Percentiles rank a stretch among this genome's conserved stretches.
phyloP scores from a whole-genome alignment of 1,284 basidiomycete genomes.

The Apiotrichum porosum region DNA sequence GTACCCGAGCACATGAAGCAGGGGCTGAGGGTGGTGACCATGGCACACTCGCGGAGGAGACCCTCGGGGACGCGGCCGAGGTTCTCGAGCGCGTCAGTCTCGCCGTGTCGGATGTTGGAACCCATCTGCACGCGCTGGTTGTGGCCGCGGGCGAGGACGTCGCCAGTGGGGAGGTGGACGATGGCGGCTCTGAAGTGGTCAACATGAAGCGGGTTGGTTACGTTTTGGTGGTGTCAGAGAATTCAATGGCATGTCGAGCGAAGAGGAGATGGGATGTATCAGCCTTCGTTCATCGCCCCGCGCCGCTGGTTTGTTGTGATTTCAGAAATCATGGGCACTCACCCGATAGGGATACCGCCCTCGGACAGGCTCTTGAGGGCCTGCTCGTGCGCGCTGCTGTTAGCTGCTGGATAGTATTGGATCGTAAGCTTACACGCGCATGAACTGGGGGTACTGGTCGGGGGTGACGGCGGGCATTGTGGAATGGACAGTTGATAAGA shows the following conservation, averaged over 20 bases:
- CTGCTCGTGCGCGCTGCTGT: conserved; percentile 27
- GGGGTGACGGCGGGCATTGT: conserved; percentile 16
- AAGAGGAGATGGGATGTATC: no score
- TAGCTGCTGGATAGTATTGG: neutral
- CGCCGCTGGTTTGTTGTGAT: no score
- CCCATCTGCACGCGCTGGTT: conserved; percentile 36
- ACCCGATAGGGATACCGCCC: conserved; percentile 42
- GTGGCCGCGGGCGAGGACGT: conserved; percentile 29
- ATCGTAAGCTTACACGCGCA: conserved; percentile 20
- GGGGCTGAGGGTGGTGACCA: conserved; percentile 32
- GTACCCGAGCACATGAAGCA: conserved; percentile 35
- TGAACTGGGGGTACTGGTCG: conserved; percentile 25
- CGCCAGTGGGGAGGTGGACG: conserved; percentile 33
- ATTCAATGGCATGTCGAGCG: no score
- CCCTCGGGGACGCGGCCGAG: conserved; percentile 28
- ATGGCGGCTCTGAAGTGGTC: conserved; percentile 22
- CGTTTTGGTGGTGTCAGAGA: no score
- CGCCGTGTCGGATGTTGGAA: conserved; percentile 31
- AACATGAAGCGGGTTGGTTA: conserved; percentile 1
- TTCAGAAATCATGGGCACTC: no score
- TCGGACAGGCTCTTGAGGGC: conserved; percentile 25
- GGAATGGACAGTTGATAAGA: no score
- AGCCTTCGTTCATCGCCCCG: no score
- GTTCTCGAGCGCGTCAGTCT: conserved; percentile 37
- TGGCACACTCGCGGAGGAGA: conserved; percentile 29